phyloP scores from a whole-genome alignment of 2,329 filamentous ascomycete genomes.

The Fusarium nisikadoi region DNA sequence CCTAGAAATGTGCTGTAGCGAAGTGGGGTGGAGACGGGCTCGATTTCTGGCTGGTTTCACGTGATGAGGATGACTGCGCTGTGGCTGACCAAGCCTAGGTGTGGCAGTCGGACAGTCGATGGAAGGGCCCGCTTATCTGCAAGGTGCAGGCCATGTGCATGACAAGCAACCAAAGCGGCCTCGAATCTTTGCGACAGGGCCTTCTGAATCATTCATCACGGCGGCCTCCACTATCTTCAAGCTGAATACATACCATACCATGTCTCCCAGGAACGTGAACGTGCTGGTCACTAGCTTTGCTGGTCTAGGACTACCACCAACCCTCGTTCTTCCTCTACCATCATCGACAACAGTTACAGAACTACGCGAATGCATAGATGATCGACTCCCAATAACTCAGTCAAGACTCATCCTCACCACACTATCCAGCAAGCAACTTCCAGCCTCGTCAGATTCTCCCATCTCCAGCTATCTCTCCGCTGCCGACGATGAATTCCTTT shows the following conservation, averaged over 20 bases:
- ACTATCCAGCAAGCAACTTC: slow-evolving; percentile 77
- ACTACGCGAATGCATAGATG: slow-evolving; percentile 71
- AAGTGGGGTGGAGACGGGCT: slow-evolving; percentile 47
- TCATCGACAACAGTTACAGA: slow-evolving; percentile 73
- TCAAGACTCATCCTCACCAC: slow-evolving; percentile 83
- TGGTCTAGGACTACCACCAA: slow-evolving; percentile 84
- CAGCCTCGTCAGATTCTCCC: slow-evolving; percentile 60
- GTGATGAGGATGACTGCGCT: slow-evolving; percentile 44
- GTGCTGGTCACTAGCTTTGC: slow-evolving; percentile 86
- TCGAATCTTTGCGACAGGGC: slow-evolving; percentile 17
- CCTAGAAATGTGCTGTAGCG: slow-evolving; percentile 49
- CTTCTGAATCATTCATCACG: neutral
- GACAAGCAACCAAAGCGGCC: slow-evolving; percentile 8
- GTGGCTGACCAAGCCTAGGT: slow-evolving; percentile 31
- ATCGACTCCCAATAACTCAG: slow-evolving; percentile 67
- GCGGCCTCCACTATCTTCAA: neutral
- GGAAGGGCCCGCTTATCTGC: slow-evolving; percentile 14
- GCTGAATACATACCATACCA: slow-evolving; percentile 46
- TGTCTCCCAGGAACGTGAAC: slow-evolving; percentile 74
- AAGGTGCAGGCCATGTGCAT: slow-evolving; percentile 9
- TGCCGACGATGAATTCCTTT: slow-evolving; percentile 74
- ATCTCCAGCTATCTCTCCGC: slow-evolving; percentile 71
- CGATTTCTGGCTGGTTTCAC: slow-evolving; percentile 46
- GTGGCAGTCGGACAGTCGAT: neutral
- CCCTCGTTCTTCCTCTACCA: slow-evolving; percentile 79